Percentiles rank a stretch among this genome's conserved stretches.
Evolutionary conservation across 2,329 filamentous ascomycete genomes (phyloP).

Genomic region (Chaetomiaceae sp.): DNA sequence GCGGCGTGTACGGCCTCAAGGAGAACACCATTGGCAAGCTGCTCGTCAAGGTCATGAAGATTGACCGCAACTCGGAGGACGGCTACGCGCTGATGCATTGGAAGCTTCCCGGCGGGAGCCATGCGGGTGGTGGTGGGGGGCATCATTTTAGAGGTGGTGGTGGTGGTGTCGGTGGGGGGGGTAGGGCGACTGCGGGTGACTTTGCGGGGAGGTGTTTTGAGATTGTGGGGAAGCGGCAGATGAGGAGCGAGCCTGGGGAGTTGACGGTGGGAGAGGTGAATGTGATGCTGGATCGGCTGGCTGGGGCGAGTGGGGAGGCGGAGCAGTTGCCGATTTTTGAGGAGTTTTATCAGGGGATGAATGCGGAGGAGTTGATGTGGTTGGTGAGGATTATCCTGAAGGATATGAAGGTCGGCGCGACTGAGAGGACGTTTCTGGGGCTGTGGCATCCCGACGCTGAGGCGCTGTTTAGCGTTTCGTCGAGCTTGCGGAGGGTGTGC

Average conservation of each 20-base stretch:
- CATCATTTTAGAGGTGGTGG: too few relatives aligned
- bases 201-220: conserved; percentile 88
- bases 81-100: conserved; percentile 81
- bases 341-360: conserved; percentile 85
- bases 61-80: conserved; percentile 86
- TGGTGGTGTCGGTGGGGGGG: background rate
- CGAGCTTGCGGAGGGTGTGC: conserved; percentile 82
- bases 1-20: conserved; percentile 90
- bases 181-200: conserved; percentile 68
- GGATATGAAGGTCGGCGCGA: conserved; percentile 68
- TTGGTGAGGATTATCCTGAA: conserved; percentile 87
- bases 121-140: conserved; percentile 38
- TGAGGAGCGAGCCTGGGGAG: conserved; percentile 66
- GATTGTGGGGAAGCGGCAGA: conserved; percentile 76
- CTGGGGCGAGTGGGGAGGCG: conserved; percentile 71
- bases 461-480: conserved; percentile 81
- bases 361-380: conserved; percentile 90
- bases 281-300: conserved; percentile 71
- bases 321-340: conserved; percentile 77
- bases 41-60: conserved; percentile 87
- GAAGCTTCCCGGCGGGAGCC: conserved; percentile 67
- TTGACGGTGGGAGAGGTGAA: conserved; percentile 92
- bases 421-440: conserved; percentile 82
- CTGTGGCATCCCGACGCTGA: conserved; percentile 77
- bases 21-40: conserved; percentile 87